Conservation (phyloP, 805 yeast species). For the Ogataea kodamae region DNA sequence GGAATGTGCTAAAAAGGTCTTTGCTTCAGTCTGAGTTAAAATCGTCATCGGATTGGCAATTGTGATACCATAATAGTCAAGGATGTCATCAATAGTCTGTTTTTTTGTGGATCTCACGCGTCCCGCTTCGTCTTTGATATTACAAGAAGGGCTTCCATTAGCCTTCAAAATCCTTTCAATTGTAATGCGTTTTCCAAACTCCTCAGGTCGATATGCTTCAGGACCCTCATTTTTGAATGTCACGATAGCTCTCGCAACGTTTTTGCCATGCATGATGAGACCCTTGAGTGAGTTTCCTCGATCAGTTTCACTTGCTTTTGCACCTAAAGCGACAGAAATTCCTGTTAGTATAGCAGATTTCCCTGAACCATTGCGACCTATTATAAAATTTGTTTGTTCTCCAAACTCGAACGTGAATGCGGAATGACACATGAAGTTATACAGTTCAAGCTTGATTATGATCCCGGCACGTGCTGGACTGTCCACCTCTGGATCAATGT, state of each 20-base stretch:
- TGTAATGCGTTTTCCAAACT: constrained; percentile 64
- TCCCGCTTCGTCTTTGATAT: constrained; percentile 50
- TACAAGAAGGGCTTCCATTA: constrained; percentile 51
- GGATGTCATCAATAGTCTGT: constrained; percentile 60
- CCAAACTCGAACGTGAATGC: constrained; percentile 73
- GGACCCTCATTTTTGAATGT: constrained; percentile 60
- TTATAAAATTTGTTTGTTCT: constrained; percentile 78
- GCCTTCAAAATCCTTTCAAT: constrained; percentile 64
- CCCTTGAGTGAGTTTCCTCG: constrained; percentile 72
- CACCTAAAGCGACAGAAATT: constrained; percentile 81
- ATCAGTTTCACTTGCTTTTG: constrained; percentile 81
- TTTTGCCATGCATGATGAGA: constrained; percentile 73
- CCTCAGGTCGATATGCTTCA: constrained; percentile 61
- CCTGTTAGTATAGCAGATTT: constrained; percentile 88
- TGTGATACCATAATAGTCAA: constrained; percentile 69
- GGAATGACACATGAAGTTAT: constrained; percentile 88
- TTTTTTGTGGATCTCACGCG: constrained; percentile 57
- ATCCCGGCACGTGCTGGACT: constrained; percentile 57
- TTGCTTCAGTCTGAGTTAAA: constrained; percentile 89
- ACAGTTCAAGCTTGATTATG: constrained; percentile 57
- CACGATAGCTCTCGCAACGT: constrained; percentile 64
- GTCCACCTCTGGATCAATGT: constrained; percentile 17
- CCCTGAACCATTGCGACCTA: constrained; percentile 90
- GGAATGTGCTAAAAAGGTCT: constrained; percentile 79
- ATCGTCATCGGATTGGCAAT: constrained; percentile 91